These are phyloP conservation scores for Fusarium pseudonygamai DNA, from an alignment of 2,329 filamentous ascomycete genomes.

Conservation along the genomic window DNA sequence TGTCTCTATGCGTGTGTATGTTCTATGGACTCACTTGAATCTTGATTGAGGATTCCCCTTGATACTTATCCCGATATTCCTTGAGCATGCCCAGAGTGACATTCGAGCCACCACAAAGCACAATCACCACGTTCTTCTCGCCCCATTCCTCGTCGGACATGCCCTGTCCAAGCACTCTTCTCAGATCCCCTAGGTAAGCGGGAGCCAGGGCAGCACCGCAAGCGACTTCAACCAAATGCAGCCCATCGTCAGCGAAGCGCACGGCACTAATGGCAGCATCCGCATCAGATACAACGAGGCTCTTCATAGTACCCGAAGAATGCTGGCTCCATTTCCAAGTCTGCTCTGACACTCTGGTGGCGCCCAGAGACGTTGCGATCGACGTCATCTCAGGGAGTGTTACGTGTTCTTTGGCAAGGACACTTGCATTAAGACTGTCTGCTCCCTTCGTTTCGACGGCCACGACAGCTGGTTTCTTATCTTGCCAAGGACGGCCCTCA, in stretches of 20 bases:
- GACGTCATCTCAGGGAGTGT: constrained; percentile 78
- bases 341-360: constrained; percentile 72
- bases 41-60: constrained; percentile 46
- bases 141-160: constrained; percentile 66
- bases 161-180: constrained; percentile 65
- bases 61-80: constrained; percentile 63
- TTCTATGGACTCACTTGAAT: constrained; percentile 8
- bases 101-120: constrained; percentile 84
- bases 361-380: constrained; percentile 78
- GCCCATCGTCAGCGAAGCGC: constrained; percentile 82
- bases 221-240: constrained; percentile 82
- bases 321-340: constrained; percentile 71
- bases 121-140: constrained; percentile 78
- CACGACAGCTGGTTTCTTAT: constrained; percentile 62
- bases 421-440: constrained; percentile 71
- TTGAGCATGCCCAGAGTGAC: constrained; percentile 70
- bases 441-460: constrained; percentile 82
- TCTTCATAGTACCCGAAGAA: constrained; percentile 48
- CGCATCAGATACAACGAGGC: constrained; percentile 56
- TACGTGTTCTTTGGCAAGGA: constrained; percentile 65
- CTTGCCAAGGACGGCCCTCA: constrained; percentile 54
- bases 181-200: constrained; percentile 71
- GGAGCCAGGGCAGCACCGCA: constrained; percentile 83
- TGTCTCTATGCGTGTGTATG: neutral
- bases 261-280: constrained; percentile 83